These are phyloP conservation scores for Penicillium taxi DNA, from an alignment of 495 filamentous ascomycete species.

Conservation along the genomic window DNA sequence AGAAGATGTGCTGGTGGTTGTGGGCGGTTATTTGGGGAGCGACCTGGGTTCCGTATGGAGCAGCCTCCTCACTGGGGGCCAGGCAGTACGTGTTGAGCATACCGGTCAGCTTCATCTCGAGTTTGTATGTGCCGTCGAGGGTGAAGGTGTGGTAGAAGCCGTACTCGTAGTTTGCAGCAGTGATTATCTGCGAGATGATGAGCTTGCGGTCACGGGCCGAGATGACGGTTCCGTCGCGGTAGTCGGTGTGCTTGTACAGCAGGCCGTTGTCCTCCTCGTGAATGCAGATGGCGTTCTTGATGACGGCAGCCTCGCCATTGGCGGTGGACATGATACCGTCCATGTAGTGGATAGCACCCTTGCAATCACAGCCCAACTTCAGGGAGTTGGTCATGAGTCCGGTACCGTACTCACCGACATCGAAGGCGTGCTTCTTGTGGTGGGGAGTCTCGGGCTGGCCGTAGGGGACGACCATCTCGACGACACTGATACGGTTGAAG, in stretches of 20 bases:
- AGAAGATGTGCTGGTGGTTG: slow-evolving; percentile 50
- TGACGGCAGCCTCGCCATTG: slow-evolving; percentile 65
- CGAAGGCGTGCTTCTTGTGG: slow-evolving; percentile 91
- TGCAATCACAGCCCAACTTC: slow-evolving; percentile 87
- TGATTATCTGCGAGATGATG: slow-evolving; percentile 88
- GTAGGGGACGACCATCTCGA: slow-evolving; percentile 96
- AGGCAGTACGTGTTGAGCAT: slow-evolving; percentile 65
- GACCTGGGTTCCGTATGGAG: slow-evolving; percentile 43
- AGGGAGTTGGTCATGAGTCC: slow-evolving; percentile 96
- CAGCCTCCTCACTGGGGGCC: slow-evolving; percentile 37
- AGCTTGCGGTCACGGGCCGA: slow-evolving; percentile 84
- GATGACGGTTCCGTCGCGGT: slow-evolving; percentile 80
- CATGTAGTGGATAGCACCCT: slow-evolving; percentile 89
- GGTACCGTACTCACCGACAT: slow-evolving; percentile 87
- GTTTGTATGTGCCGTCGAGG: slow-evolving; percentile 87
- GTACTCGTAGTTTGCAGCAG: slow-evolving; percentile 96
- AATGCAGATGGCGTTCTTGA: slow-evolving; percentile 95
- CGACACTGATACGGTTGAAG: slow-evolving; percentile 87
- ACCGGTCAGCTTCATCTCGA: slow-evolving; percentile 91
- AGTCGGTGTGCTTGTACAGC: slow-evolving; percentile 93
- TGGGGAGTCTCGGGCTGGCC: slow-evolving; percentile 90
- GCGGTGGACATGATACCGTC: slow-evolving; percentile 76
- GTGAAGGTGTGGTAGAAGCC: slow-evolving; percentile 92
- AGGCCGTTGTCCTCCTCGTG: slow-evolving; percentile 95
- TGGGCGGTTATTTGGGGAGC: slow-evolving; percentile 38